These are phyloP conservation scores for Sicyos edulis DNA, from an alignment of 306 rosid genomes.

Conservation along the genomic window DNA sequence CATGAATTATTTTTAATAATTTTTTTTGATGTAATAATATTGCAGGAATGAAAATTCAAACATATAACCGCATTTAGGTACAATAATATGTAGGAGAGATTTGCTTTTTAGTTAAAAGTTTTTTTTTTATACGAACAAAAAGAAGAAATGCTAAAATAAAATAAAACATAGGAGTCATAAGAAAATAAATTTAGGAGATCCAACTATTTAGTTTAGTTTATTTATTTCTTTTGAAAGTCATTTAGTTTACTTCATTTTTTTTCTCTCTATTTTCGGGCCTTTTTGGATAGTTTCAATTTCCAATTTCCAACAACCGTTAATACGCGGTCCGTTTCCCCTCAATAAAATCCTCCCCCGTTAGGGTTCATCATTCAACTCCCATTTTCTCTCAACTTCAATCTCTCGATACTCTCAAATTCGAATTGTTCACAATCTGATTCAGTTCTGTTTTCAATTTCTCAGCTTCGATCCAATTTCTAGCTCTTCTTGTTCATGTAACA, in stretches of 20 bases:
- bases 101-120: too few species aligned
- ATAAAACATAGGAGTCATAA: neutral
- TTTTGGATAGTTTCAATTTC: neutral
- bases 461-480: neutral
- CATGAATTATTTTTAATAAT: too few species aligned
- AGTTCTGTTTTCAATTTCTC: neutral
- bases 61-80: too few species aligned
- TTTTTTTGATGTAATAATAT: too few species aligned
- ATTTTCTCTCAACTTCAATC: neutral
- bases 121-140: too few species aligned
- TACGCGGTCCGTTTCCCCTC: slow-evolving; percentile 47
- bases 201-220: neutral
- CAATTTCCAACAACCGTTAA: slow-evolving; percentile 30
- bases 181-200: neutral
- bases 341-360: slow-evolving; percentile 37
- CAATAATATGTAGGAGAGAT: too few species aligned
- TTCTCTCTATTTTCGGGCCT: neutral
- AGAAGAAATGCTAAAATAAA: too few species aligned
- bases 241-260: neutral
- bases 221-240: neutral
- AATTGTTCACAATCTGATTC: neutral
- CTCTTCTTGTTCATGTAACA: slow-evolving; percentile 25
- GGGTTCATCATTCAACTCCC: slow-evolving; percentile 32
- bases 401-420: neutral
- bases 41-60: too few species aligned